phyloP scores from a whole-genome alignment of 768 basidiomycete species.

The Mycena pura region DNA sequence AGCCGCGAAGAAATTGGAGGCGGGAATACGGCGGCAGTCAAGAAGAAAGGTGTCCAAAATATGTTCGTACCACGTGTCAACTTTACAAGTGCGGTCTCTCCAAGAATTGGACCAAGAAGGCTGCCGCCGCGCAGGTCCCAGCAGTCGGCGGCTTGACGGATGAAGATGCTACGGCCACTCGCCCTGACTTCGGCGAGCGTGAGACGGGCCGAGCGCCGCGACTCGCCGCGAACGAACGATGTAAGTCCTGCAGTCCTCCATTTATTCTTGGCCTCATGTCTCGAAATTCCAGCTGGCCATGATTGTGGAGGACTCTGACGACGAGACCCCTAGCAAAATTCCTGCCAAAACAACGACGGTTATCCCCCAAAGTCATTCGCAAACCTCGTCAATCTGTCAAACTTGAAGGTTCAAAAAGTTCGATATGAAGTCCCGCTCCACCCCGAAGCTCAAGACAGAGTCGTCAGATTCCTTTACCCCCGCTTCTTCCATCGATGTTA shows the following conservation, averaged over 20 bases:
- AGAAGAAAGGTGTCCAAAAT: not conserved
- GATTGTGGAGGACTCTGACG: not conserved
- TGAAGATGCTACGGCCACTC: not conserved
- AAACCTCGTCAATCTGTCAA: not conserved
- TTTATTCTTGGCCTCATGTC: not conserved
- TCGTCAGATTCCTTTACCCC: constrained; percentile 4
- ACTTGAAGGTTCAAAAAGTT: not conserved
- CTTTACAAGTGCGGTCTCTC: not conserved
- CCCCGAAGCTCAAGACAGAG: not conserved
- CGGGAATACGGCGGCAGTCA: not conserved
- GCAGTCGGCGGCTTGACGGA: not conserved
- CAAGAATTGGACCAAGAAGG: not conserved
- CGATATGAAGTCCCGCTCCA: not conserved
- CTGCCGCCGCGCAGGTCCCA: not conserved
- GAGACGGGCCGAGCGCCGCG: not conserved
- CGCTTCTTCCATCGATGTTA: not conserved
- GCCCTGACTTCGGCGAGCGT: not conserved
- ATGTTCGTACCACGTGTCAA: not conserved
- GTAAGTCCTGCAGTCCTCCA: not conserved
- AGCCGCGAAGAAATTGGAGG: not conserved
- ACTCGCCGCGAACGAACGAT: not conserved
- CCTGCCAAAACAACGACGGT: not conserved
- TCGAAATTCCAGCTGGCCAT: not conserved
- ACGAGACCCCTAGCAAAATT: constrained; percentile 3
- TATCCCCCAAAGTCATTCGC: too few relatives aligned